phyloP scores from a whole-genome alignment of 805 yeast species.

The Myxozyma mucilagina region DNA sequence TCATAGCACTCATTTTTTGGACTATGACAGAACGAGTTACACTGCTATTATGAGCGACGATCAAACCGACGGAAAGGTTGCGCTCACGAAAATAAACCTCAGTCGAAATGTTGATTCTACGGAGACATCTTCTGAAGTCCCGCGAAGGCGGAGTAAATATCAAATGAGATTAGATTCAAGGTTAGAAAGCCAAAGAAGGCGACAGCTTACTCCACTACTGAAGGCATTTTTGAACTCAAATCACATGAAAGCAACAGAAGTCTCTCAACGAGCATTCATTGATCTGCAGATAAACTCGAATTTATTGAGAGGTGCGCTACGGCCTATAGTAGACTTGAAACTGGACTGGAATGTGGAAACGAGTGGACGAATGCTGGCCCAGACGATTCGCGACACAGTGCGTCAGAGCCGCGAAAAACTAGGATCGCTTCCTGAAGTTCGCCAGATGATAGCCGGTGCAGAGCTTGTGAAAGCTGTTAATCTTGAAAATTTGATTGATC shows the following conservation, averaged over 20 bases:
- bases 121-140: background rate
- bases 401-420: background rate
- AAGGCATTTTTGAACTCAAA: slow-evolving; percentile 2
- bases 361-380: background rate
- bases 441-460: background rate
- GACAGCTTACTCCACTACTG: background rate
- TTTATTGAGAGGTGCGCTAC: background rate
- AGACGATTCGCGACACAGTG: background rate
- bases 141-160: background rate
- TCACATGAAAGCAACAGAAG: slow-evolving; percentile 2
- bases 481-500: background rate
- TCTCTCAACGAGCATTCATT: slow-evolving; percentile 4
- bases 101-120: background rate
- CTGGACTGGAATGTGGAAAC: background rate
- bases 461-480: background rate
- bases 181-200: slow-evolving; percentile 1
- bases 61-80: slow-evolving; percentile 7
- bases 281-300: background rate
- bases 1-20: slow-evolving; percentile 3
- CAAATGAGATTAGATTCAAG: background rate
- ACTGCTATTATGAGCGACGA: background rate
- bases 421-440: background rate
- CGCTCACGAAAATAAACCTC: background rate
- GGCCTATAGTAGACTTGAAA: background rate
- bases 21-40: background rate